Base-by-base conservation (phyloP, 805 yeast genomes). In the Candida peoriensis region DNA sequence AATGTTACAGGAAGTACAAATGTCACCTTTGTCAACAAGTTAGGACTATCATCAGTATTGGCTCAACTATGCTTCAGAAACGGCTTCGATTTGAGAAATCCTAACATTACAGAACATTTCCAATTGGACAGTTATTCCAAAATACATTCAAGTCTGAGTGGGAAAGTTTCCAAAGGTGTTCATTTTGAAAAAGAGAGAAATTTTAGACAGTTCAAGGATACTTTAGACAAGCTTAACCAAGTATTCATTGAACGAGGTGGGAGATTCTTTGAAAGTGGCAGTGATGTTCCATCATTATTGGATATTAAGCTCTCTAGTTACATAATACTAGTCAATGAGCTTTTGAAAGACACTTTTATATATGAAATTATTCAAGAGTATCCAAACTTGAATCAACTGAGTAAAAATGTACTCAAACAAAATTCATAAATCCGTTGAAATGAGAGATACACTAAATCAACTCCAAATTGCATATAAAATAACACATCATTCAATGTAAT, bases 51-150 rank as follows among this genome's bases (percentile, higher is more conserved):
- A 4, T 35, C 40, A 4, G 18, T 48, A 22, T 41, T 59, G 30
- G 10, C 32, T 1, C 39, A 47, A 6, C 31, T 64, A 10, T 34
- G 54, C 5, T 48, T 44, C 16, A 52, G 72, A 33, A 57, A 60
- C 32, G 57, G 55, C 18, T 66, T 61, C 43, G 33, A 58, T 27
- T 19, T 60, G 27, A 60, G 75, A 44, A 64, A 70, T 38, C 60
- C 60, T 6, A 55, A 44, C 25, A 44, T 55, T 2, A 34, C 60
- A 5, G 43, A 44, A 15, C 19, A 39, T 17, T 32, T 25, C 8
- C 25, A 14, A 27, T n/a, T n/a, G n/a, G n/a, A n/a, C n/a, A 20
- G 6, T 27, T 20, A 20, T 38, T 4, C 47, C 48, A 18, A 36
- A 24, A n/a, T n/a, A n/a, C n/a, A n/a, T n/a, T n/a, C n/a, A n/a